Evolutionary conservation across 768 basidiomycete species (phyloP), one percentile per base, ranked within the genome.

Genomic region (Russula sp.): DNA sequence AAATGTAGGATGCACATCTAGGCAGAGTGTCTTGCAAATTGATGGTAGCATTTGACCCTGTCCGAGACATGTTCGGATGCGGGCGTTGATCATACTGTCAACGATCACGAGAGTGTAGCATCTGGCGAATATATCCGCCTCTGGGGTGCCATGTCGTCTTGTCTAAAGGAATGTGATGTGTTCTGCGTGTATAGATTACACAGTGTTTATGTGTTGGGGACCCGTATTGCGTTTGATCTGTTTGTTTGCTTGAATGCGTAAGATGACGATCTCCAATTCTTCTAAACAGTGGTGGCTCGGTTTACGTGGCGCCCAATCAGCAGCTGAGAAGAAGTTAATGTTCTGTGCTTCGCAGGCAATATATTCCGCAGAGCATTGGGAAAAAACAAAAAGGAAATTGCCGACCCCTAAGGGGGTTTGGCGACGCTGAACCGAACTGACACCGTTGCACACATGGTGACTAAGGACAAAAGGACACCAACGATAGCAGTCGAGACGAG

Each of bases 121-220:
- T 31, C 59, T 57, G 2, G 57, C 59, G 45, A 49, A 59, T 22
- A 63, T 59, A n/a, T 63, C 62, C 37, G 10, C 32, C 35, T 59
- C 57, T n/a, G 2, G 62, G 62, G 32, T 63, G 62, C 57, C 62
- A 63, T 5, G 59, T 63, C 20, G 62, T 57, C 11, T 63, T 57
- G 35, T 63, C 27, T 27, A 27, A 27, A 27, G 27, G 27, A 27
- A 27, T 2, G 27, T 27, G 27, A 27, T 27, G 27, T 27, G 2
- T 27, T 27, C 27, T 27, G 27, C 27, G 27, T 27, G 27, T 27
- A 27, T 27, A 27, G 27, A 27, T 27, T 27, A 27, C 22, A 22
- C 27, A 27, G 27, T 27, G 27, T 27, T 27, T 27, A 27, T 27
- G 3, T 27, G 27, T 27, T 27, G 27, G 27, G 27, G 27, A 2